Conservation (phyloP, 148 eudicot species). For the Rhododendron ferrugineum region DNA sequence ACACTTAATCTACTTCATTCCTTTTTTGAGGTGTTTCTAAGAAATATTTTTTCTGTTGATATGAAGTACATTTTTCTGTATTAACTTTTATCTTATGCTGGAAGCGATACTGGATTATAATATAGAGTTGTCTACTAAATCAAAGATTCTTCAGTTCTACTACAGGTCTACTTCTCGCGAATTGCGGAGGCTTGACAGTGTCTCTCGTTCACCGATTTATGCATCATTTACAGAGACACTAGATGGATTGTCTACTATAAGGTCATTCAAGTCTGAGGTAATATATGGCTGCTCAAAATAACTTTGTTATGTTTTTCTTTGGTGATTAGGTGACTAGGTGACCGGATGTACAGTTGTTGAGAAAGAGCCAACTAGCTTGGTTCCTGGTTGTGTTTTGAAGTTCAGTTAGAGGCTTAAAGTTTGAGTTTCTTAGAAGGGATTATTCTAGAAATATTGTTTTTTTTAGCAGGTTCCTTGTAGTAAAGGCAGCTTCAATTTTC, state of each 20-base stretch:
- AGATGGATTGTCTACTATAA: conserved; percentile 85
- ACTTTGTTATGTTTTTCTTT: not conserved
- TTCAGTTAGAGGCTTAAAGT: not conserved
- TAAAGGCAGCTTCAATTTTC: not conserved
- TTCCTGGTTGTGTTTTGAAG: not conserved
- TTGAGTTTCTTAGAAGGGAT: not conserved
- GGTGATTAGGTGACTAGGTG: not conserved
- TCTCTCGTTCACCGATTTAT: conserved; percentile 96
- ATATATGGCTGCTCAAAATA: not conserved
- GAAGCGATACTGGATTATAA: not conserved
- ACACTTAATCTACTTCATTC: not conserved
- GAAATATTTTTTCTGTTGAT: not conserved
- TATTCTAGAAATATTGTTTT: not conserved
- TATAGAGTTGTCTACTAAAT: conserved; percentile 15
- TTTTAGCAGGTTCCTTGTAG: not conserved
- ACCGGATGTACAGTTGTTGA: not conserved
- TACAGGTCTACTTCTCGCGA: conserved; percentile 97
- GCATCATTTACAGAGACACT: conserved; percentile 90
- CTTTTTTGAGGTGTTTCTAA: not conserved
- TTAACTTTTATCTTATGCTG: not conserved
- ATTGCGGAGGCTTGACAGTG: conserved; percentile 94
- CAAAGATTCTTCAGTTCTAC: conserved; percentile 57
- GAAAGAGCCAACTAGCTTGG: not conserved
- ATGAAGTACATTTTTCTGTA: not conserved
- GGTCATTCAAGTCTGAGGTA: conserved; percentile 83